These are phyloP conservation scores for Musa schizocarpa DNA, from an alignment of 176 grass and related monocot species.

Conservation along the genomic window DNA sequence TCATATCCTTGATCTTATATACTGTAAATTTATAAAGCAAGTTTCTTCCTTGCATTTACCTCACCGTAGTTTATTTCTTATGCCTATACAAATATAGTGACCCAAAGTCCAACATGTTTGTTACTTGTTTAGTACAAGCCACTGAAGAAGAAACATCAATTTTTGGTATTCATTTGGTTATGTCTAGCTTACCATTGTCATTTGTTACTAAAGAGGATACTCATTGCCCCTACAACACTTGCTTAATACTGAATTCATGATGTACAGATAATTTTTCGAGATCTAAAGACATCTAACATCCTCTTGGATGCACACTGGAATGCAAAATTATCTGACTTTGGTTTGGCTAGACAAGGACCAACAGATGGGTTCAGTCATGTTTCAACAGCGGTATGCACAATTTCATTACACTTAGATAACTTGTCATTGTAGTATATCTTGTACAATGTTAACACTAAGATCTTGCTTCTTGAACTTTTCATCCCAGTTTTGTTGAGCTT, in stretches of 20 bases:
- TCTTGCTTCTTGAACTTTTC: not conserved
- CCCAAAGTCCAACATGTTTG: no score
- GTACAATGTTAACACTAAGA: not conserved
- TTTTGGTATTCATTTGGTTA: no score
- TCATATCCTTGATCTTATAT: no score
- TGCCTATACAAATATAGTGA: no score
- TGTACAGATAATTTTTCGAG: slow-evolving; percentile 87
- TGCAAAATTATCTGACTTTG: slow-evolving; percentile 87
- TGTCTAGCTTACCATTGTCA: no score
- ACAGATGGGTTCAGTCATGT: slow-evolving; percentile 68
- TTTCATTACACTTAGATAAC: not conserved
- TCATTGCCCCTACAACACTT: not conserved
- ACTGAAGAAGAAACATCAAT: no score
- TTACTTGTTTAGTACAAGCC: no score
- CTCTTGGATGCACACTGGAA: slow-evolving; percentile 89
- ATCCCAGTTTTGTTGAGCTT: slow-evolving; percentile 9
- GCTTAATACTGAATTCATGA: not conserved
- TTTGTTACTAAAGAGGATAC: no score
- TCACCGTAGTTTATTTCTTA: no score
- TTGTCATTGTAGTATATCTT: not conserved
- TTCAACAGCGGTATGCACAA: slow-evolving; percentile 61
- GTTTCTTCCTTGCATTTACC: no score
- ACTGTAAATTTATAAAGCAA: no score
- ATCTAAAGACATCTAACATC: slow-evolving; percentile 94
- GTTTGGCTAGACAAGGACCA: slow-evolving; percentile 81